A percentile compares a stretch with the other conserved stretches of the same genome.
Conservation (phyloP, 179 eudicot genomes). For the Corrigiola litoralis region DNA sequence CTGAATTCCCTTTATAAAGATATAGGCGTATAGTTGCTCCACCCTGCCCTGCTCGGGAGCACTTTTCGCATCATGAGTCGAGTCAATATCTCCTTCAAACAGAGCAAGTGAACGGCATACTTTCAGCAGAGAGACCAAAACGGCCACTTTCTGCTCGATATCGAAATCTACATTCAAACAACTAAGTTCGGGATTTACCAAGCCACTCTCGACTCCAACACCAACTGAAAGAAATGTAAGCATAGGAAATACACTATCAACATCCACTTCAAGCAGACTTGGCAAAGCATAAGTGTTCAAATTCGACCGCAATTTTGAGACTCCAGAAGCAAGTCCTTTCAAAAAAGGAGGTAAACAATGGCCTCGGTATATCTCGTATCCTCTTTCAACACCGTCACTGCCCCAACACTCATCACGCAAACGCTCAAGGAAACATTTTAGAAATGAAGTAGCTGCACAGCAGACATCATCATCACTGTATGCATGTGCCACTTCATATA, state of each 20-base stretch:
- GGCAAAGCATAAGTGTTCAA: constrained; percentile 94
- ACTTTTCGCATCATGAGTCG: constrained; percentile 28
- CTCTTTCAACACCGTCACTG: constrained; percentile 70
- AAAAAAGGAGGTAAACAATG: constrained; percentile 74
- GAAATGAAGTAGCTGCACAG: constrained; percentile 82
- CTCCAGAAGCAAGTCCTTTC: constrained; percentile 80
- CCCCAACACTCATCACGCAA: constrained; percentile 92
- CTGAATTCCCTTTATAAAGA: constrained; percentile 61
- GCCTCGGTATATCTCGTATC: constrained; percentile 65
- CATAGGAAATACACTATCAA: constrained; percentile 84
- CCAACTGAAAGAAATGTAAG: constrained; percentile 57
- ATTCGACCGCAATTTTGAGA: constrained; percentile 78
- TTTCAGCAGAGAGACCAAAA: constrained; percentile 83
- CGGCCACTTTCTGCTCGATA: constrained; percentile 79
- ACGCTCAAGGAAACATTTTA: constrained; percentile 89
- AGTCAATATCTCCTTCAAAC: constrained; percentile 90
- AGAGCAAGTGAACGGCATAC: constrained; percentile 88
- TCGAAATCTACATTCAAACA: constrained; percentile 33
- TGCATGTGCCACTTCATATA: constrained; percentile 61
- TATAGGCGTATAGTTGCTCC: constrained; percentile 41
- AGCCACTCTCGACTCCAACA: constrained; percentile 38
- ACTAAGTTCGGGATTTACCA: constrained; percentile 37
- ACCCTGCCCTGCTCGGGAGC: constrained; percentile 24
- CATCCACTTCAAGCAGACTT: constrained; percentile 72
- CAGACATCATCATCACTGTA: constrained; percentile 93